These are phyloP conservation scores for Populus deltoides DNA, from an alignment of 345 rosid genomes.

Conservation along the genomic window DNA sequence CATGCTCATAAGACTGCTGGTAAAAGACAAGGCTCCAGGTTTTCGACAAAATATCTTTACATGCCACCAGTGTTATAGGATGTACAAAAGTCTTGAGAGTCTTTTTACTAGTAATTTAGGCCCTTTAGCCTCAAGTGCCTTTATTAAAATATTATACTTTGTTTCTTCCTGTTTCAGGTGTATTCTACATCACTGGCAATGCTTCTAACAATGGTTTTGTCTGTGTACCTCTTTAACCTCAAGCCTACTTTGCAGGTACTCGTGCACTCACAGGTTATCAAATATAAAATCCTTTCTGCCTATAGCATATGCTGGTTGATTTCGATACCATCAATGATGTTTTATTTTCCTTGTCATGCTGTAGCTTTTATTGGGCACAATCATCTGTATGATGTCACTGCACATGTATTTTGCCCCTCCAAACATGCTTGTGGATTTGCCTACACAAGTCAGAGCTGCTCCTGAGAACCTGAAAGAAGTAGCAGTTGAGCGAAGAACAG, in stretches of 20 bases:
- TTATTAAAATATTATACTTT: neutral
- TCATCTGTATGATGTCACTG: constrained; percentile 90
- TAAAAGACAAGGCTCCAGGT: neutral
- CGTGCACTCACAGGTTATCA: neutral
- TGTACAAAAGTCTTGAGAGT: neutral
- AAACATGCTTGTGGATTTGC: constrained; percentile 59
- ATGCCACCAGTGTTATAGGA: neutral
- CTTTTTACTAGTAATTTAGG: neutral
- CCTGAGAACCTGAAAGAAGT: constrained; percentile 61
- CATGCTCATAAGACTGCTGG: neutral
- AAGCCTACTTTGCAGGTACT: constrained; percentile 72
- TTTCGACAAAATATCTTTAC: neutral
- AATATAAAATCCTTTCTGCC: neutral
- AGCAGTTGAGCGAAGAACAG: constrained; percentile 50
- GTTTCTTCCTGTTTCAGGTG: constrained; percentile 37
- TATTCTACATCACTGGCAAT: constrained; percentile 90
- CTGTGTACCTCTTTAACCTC: constrained; percentile 63
- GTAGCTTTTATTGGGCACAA: constrained; percentile 93
- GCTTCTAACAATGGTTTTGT: constrained; percentile 75
- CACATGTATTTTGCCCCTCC: constrained; percentile 94
- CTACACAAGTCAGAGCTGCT: constrained; percentile 41
- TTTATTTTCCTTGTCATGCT: constrained; percentile 12
- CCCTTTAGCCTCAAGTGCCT: neutral
- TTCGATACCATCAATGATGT: neutral
- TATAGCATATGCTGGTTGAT: neutral